Percentiles rank a stretch among this genome's conserved stretches.
Conservation (phyloP, 345 rosid genomes). For the Chamaenerion angustifolium region DNA sequence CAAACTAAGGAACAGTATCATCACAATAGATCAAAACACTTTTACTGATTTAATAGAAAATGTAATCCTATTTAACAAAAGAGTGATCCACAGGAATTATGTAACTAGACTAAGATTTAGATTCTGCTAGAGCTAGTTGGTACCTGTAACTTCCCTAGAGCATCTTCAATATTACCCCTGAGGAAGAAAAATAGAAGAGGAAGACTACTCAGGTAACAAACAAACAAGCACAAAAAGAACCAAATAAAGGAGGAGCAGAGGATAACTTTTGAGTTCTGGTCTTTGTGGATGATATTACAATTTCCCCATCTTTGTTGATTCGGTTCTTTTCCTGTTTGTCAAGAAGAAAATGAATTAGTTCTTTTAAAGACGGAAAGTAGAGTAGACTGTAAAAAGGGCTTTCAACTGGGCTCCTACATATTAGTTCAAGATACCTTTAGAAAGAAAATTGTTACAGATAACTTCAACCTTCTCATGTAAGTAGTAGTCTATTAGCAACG, state of each 20-base stretch:
- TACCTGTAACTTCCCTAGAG: constrained; percentile 84
- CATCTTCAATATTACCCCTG: constrained; percentile 94
- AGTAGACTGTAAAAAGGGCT: background rate
- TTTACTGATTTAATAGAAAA: no score
- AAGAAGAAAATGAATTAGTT: background rate
- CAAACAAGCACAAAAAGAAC: background rate
- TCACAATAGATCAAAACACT: no score
- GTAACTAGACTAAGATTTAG: no score
- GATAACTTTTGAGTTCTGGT: constrained; percentile 82
- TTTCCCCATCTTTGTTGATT: constrained; percentile 91
- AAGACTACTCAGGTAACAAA: constrained; percentile 2
- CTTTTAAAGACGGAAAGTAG: background rate
- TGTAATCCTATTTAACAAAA: no score
- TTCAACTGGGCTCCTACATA: no score
- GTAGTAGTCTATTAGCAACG: no score
- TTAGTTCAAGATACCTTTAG: no score
- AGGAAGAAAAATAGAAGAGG: constrained; percentile 12
- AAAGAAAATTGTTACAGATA: no score
- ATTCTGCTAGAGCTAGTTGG: background rate
- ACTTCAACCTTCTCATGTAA: no score
- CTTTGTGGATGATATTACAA: constrained; percentile 88
- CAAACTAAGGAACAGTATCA: no score
- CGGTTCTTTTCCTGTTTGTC: constrained; percentile 75
- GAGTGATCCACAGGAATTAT: no score
- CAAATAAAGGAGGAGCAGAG: constrained; percentile 6